Base-by-base conservation (phyloP, 2,329 filamentous ascomycete genomes). In the Paecilomyces sp. region DNA sequence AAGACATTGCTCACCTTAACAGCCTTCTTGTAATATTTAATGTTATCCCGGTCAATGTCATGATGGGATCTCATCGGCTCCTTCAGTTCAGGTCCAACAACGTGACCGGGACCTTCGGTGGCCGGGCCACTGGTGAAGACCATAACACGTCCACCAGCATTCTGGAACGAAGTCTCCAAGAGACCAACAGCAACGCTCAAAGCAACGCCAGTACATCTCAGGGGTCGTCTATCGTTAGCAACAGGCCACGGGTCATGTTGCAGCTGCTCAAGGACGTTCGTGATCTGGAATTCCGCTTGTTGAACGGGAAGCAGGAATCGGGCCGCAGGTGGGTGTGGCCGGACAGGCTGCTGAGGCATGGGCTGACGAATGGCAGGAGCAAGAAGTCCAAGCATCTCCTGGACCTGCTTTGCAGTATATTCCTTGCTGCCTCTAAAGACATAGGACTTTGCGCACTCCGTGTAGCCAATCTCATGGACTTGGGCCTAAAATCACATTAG, bases 1-100 rank as follows among this genome's bases (percentile, higher is more conserved):
- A 22, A 22, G 22, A 22, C 33, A 22, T 13, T 51, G 56, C 80
- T 60, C 75, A 91, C 89, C 86, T 97, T 99, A 56, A 97, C 78
- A 24, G 94, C 94, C 79, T 99, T 99, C 83, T 99, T 99, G 80
- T 96, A 97, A 79, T 97, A 97, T 77, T 99, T 99, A 79, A 96
- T 96, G 74, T 97, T 97, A 76, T 99, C 94, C 60, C 92, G 87
- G 74, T 99, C 94, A 75, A 99, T 99, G 70, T 99, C 94, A 77
- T 99, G 94, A 78, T 99, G 94, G 51, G 93, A 97, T 71, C 94
- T 89, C 65, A 99, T 97, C 9, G 95, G 92, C 74, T 99, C 94
- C 74, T 93, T 89, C 65, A 99, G 81, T 77, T 99, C 94, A 25
- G 94, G 91, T 2, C 92, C 92, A 72, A 99, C 94, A 33, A 99